A percentile compares a stretch with the other conserved stretches of the same genome.
Evolutionary conservation across 202 grass and related monocot genomes (phyloP).

Genomic region (Panicum hallii): DNA sequence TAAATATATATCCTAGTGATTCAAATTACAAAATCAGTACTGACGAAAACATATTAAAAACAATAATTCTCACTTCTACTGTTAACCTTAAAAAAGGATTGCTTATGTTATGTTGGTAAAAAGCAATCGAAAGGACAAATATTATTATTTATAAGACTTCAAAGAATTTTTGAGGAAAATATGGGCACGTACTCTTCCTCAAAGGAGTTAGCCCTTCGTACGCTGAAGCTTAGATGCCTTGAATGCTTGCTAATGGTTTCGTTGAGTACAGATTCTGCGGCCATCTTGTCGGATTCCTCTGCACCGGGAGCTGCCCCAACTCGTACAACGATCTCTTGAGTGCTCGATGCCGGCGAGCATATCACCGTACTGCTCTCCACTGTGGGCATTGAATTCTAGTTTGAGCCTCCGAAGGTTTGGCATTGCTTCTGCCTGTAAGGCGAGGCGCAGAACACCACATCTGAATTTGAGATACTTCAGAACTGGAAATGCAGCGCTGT

Average conservation of each 20-base stretch:
- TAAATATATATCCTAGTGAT: too few species aligned
- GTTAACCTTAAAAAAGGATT: too few species aligned
- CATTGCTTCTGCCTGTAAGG: neutral
- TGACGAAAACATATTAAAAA: neutral
- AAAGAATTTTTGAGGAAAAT: neutral
- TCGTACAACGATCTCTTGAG: neutral
- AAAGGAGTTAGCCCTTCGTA: neutral
- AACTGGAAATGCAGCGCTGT: neutral
- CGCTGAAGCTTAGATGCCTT: neutral
- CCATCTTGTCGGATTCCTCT: neutral
- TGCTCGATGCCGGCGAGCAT: neutral
- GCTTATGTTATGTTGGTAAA: neutral
- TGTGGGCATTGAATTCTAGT: neutral
- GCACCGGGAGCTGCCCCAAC: neutral
- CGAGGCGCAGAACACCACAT: neutral
- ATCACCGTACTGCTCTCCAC: neutral
- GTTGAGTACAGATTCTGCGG: neutral
- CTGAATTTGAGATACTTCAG: conserved; percentile 13
- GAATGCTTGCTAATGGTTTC: neutral
- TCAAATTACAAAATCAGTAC: too few species aligned
- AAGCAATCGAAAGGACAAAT: neutral
- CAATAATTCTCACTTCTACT: too few species aligned
- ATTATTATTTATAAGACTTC: neutral
- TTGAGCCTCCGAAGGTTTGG: conserved; percentile 1
- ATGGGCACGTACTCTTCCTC: neutral